A percentile compares a stretch with the other conserved stretches of the same genome.
Conservation (phyloP, 345 rosid species). For the Jatropha curcas region DNA sequence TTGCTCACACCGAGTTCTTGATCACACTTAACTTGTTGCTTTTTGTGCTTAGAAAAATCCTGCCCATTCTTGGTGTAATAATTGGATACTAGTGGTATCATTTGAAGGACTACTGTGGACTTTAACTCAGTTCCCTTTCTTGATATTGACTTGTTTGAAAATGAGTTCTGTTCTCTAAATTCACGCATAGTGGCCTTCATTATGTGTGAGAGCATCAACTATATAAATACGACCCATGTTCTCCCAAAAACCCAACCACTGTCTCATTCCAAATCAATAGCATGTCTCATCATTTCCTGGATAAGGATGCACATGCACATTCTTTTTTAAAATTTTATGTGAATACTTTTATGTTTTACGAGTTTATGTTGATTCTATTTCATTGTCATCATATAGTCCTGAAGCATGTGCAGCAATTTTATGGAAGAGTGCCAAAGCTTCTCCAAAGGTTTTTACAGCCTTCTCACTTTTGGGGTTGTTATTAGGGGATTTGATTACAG, state of each 20-base stretch:
- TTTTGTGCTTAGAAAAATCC: not conserved
- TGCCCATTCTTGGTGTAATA: conserved; percentile 3
- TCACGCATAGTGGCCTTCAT: not conserved
- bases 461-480: conserved; percentile 18
- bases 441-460: conserved; percentile 67
- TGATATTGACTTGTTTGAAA: not conserved
- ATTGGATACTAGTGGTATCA: not conserved
- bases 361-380: too few relatives aligned
- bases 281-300: not conserved
- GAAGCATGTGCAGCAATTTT: conserved; percentile 98
- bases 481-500: conserved; percentile 12
- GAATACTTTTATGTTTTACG: not conserved
- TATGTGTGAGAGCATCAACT: too few relatives aligned
- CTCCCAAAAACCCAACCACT: not conserved
- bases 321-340: not conserved
- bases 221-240: too few relatives aligned
- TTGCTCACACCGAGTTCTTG: not conserved
- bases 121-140: not conserved
- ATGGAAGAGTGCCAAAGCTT: conserved; percentile 89
- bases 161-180: not conserved
- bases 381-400: conserved; percentile 52
- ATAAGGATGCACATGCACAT: not conserved
- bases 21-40: not conserved
- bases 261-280: not conserved
- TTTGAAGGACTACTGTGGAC: not conserved